phyloP scores from a whole-genome alignment of 2,329 filamentous ascomycete species.

The Diaporthe nobilis region DNA sequence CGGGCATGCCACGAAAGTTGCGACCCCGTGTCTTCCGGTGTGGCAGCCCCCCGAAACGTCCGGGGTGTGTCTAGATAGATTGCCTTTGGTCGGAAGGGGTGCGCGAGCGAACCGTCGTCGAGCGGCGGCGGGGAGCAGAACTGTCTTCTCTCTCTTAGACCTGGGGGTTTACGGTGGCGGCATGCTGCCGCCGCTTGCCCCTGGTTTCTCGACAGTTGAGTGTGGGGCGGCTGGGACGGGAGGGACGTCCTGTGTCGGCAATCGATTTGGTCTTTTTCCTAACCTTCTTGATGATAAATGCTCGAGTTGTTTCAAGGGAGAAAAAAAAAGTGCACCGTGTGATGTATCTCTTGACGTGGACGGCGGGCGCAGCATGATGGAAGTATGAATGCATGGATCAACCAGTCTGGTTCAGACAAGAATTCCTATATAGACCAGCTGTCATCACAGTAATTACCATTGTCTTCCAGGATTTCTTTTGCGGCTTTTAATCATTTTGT shows the following conservation, averaged over 20 bases:
- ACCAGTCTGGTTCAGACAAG: constrained; percentile 2
- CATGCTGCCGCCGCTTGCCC: neutral
- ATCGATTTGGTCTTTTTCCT: constrained; percentile 7
- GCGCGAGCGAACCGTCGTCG: constrained; percentile 6
- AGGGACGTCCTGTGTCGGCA: constrained; percentile 66
- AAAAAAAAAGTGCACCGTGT: neutral
- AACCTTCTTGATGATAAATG: constrained; percentile 28
- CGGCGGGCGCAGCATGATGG: neutral
- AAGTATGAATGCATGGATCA: constrained; percentile 3
- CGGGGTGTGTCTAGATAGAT: neutral
- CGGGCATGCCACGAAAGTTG: neutral
- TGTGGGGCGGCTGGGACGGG: constrained; percentile 64
- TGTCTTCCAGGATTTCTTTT: neutral
- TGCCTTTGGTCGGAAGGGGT: neutral
- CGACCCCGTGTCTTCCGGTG: neutral
- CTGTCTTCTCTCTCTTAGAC: constrained; percentile 77
- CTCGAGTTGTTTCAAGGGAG: constrained; percentile 10
- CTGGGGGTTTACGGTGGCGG: constrained; percentile 37
- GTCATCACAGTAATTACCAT: neutral
- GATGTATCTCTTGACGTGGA: constrained; percentile 17
- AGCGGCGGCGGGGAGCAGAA: constrained; percentile 51
- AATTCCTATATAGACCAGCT: constrained; percentile 6
- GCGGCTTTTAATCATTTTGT: constrained; percentile 23
- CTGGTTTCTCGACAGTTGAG: constrained; percentile 62
- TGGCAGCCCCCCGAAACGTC: neutral